Evolutionary conservation across 345 rosid genomes (phyloP), one percentile per base, ranked within the genome.

Genomic region (Lenwebbia sp.): DNA sequence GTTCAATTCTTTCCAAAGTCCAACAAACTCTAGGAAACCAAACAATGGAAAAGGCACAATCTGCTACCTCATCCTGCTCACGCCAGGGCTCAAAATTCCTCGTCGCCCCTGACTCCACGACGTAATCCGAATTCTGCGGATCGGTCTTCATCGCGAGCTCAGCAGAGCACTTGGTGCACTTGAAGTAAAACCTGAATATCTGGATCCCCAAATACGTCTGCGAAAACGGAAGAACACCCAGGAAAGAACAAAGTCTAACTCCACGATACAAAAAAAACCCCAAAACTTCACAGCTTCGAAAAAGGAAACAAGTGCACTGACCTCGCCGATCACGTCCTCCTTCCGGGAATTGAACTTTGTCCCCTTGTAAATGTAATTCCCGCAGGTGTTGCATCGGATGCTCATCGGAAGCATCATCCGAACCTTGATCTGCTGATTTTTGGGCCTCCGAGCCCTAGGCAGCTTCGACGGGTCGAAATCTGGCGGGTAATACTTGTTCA

Each of bases 381-480:
- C 98, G 84, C 98, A 95, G 17, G 98, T 95, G 55, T 90, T 87
- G 91, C 99, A 97, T 13, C 98, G 95, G 26, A 97, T 96, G 89
- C 99, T 97, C 99, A 97, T 97, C 0, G 99, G 98, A 90, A 96
- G 96, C 99, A 95, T 97, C 98, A 96, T 96, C 14, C 99, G 94
- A 49, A 96, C 94, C 91, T 97, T 97, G 78, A 96, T 96, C 88
- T 97, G 99, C 85, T 91, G 96, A 65, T 97, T 95, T 93, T 94
- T 96, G 1, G 97, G 98, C 78, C 96, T 90, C 83, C 95, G 89
- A 82, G 87, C 88, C 90, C 98, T 90, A 1, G 95, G 98, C 62
- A 97, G 91, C 93, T 94, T 96, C 76, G 95, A 82, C 12, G 99
- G 99, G 54, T 97, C 98, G 86, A 97, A 97, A 84, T 97, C 99